Base-by-base conservation (phyloP, 2,329 filamentous ascomycete species). In the Trichoderma sp. region DNA sequence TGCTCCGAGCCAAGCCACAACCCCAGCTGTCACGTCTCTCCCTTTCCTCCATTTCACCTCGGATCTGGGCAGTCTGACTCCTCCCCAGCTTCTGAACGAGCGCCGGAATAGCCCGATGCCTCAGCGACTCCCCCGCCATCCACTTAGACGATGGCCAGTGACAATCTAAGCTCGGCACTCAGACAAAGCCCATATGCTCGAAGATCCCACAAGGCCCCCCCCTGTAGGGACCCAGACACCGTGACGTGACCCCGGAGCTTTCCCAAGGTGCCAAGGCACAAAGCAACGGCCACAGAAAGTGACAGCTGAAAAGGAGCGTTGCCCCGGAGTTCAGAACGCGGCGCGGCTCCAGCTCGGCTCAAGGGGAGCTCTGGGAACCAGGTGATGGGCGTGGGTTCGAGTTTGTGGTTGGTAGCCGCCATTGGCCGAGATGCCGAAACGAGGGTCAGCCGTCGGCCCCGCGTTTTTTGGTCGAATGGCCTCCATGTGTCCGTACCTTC, bases 391-490 rank as follows among this genome's bases (percentile, higher is more conserved):
- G 59, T 48, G 34, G 60, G 47, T 64, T 73, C 12, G 34, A 14
- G 34, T 2, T 14, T 14, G 34, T 39, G 34, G 34, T 39, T 39
- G 34, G 34, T 39, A 74, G 73, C 77, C 76, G 74, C 76, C 74
- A 79, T 80, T 80, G 79, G 78, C 77, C 80, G 77, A 80, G 76
- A 77, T 66, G 51, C 66, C 57, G 62, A 39, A 39, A 61, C 47
- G 50, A 65, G 52, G 12, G 60, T 56, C 60, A 57, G 28, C 52
- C 63, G 44, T 63, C 28, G 55, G 57, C 57, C 57, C 57, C 57
- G 57, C 64, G 57, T 62, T 52, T 39, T 39, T 39, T 39, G 34
- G 41, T 55, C 50, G 41, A 56, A 28, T 39, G 44, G 56, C 57
- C 41, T 63, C 60, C 60, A 63, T 63, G 60, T 63, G 50, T 63